Evolutionary conservation across 2,329 filamentous ascomycete genomes (phyloP).

Genomic region (Madurella mycetomatis): DNA sequence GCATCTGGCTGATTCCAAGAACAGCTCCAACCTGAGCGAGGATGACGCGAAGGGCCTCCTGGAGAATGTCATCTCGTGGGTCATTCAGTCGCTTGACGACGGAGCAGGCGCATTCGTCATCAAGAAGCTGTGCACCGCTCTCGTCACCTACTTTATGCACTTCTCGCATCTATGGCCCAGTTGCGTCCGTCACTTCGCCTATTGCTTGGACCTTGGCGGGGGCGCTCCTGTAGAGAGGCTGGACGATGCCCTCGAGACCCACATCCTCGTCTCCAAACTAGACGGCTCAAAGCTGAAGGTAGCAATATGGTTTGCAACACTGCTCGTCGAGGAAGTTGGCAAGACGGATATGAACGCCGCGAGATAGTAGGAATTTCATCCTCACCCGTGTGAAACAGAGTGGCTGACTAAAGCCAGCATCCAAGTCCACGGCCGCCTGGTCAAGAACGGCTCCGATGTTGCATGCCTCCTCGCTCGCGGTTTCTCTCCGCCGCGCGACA

Average conservation of each 20-base stretch:
- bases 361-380: slow-evolving; percentile 48
- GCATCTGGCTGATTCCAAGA: slow-evolving; percentile 13
- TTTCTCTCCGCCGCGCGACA: slow-evolving; percentile 30
- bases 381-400: background rate
- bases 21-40: slow-evolving; percentile 48
- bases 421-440: slow-evolving; percentile 37
- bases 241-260: slow-evolving; percentile 39
- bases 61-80: slow-evolving; percentile 58
- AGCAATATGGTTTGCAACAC: slow-evolving; percentile 60
- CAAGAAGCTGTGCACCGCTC: slow-evolving; percentile 71
- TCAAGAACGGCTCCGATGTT: slow-evolving; percentile 39
- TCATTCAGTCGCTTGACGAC: slow-evolving; percentile 50
- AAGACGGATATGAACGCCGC: slow-evolving; percentile 61
- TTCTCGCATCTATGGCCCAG: slow-evolving; percentile 63
- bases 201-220: slow-evolving; percentile 50
- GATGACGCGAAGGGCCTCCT: slow-evolving; percentile 57
- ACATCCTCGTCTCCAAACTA: slow-evolving; percentile 43
- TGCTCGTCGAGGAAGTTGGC: slow-evolving; percentile 61
- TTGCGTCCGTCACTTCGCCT: slow-evolving; percentile 60
- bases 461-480: slow-evolving; percentile 38
- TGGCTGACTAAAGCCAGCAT: slow-evolving; percentile 28
- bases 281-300: slow-evolving; percentile 49
- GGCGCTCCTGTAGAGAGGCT: slow-evolving; percentile 46
- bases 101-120: slow-evolving; percentile 57
- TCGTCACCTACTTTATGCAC: slow-evolving; percentile 71